A percentile compares a stretch with the other conserved stretches of the same genome.
Evolutionary conservation across 331 rosid species (phyloP).

Genomic region (Erythrophleum ivorense): DNA sequence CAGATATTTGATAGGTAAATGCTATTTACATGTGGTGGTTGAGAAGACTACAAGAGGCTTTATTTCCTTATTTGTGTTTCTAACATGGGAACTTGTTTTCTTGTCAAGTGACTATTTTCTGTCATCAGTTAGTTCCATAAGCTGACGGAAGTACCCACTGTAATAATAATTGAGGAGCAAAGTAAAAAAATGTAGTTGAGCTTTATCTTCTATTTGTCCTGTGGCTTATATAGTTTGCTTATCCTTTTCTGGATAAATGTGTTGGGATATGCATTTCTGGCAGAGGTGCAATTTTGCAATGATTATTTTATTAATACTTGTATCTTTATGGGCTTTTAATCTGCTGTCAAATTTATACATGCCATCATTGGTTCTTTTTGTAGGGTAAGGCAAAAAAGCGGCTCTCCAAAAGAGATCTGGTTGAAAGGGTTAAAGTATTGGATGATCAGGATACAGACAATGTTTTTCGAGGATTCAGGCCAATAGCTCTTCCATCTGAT

Average conservation of each 20-base stretch:
- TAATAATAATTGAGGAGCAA: neutral
- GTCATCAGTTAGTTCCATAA: neutral
- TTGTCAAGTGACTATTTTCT: neutral
- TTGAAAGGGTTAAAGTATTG: slow-evolving; percentile 65
- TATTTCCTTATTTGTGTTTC: too few relatives aligned
- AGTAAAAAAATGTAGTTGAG: neutral
- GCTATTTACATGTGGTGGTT: neutral
- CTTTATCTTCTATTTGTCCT: slow-evolving; percentile 1
- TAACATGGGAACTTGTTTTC: too few relatives aligned
- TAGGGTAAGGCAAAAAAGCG: slow-evolving; percentile 72
- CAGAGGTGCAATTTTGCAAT: neutral
- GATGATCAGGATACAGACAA: slow-evolving; percentile 60
- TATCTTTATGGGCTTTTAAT: neutral
- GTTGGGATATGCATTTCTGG: neutral
- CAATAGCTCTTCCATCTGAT: slow-evolving; percentile 69
- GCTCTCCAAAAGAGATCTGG: slow-evolving; percentile 66
- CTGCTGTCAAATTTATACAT: slow-evolving; percentile 10
- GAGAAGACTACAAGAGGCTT: neutral
- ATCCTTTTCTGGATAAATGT: neutral
- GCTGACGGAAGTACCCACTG: neutral
- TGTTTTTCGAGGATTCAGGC: slow-evolving; percentile 68
- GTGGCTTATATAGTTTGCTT: neutral
- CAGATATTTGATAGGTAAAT: neutral
- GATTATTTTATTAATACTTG: neutral
- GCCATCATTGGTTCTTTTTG: slow-evolving; percentile 33